Percentiles rank a stretch among this genome's conserved stretches.
phyloP scores from a whole-genome alignment of 2,329 filamentous ascomycete species.

The Scedosporium boydii region DNA sequence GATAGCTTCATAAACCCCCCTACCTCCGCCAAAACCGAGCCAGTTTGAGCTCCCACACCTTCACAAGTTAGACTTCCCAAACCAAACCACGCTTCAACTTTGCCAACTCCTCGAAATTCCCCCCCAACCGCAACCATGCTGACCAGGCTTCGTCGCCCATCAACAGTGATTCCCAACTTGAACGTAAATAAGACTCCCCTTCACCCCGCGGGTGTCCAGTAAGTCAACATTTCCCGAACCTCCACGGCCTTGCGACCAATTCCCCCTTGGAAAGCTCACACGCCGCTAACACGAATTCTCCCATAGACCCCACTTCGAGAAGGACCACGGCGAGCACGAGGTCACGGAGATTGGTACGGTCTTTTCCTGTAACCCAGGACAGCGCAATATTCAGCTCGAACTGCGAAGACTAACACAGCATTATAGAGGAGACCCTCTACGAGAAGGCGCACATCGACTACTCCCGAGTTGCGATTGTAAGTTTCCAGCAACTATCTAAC shows the following conservation, averaged over 20 bases:
- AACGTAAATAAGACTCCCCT: conserved; percentile 85
- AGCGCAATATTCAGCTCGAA: background rate
- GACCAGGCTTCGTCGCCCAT: conserved; percentile 10
- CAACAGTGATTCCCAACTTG: conserved; percentile 38
- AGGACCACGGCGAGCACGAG: conserved; percentile 57
- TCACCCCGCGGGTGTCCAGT: conserved; percentile 86
- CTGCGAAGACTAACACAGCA: conserved; percentile 13
- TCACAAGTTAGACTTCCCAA: background rate
- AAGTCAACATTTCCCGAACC: conserved; percentile 32
- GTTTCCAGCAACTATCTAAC: conserved; percentile 20
- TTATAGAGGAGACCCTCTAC: conserved; percentile 79
- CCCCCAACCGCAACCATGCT: conserved; percentile 9
- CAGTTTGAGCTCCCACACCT: background rate
- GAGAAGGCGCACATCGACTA: conserved; percentile 99
- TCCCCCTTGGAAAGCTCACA: background rate
- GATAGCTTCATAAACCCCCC: background rate
- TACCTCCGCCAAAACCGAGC: background rate
- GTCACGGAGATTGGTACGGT: conserved; percentile 78
- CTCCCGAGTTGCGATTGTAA: conserved; percentile 92
- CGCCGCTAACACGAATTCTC: background rate
- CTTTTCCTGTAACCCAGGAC: conserved; percentile 4
- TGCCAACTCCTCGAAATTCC: conserved; percentile 1
- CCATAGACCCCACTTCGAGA: conserved; percentile 22
- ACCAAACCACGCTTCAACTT: background rate
- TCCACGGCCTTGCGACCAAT: conserved; percentile 4